Evolutionary conservation across 2,329 filamentous ascomycete species (phyloP), one percentile per base, ranked within the genome.

Genomic region (Ampelomyces quisqualis): DNA sequence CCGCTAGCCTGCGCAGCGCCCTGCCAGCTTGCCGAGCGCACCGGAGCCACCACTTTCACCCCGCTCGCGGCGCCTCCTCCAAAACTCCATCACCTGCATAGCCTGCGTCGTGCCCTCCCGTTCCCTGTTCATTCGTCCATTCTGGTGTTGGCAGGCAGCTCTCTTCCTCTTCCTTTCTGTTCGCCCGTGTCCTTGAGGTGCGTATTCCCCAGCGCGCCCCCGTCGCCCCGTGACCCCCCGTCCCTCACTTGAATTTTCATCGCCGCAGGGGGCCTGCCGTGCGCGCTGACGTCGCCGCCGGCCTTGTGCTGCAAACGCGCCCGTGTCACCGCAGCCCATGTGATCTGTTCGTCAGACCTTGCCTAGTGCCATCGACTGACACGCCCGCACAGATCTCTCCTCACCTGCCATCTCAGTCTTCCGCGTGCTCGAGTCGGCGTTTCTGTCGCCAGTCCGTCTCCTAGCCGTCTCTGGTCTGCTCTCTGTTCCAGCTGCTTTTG

Each of bases 351-450:
- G 36, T 30, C 33, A 43, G 53, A 45, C 32, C 57, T 50, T 46
- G 15, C 37, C 29, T 51, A 53, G 7, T 14, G 8, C 30, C 30
- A 22, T 19, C 10, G 5, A 33, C 34, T 30, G 17, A 60, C 57
- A n/a, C 30, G 40, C 47, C 45, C 40, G 49, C 57, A 17, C 49
- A 66, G 62, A 62, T 62, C 39, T 35, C 38, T 38, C 44, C 30
- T 40, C 27, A 15, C 22, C 44, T 19, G 21, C 37, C 26, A 11
- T 20, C 41, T 31, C 41, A 41, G 35, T 40, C 51, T 47, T 51
- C 49, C 51, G 53, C n/a, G 55, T 52, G 56, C 57, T 56, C 55
- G 43, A 49, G 39, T 56, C 56, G 57, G 64, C 57, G 54, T 64
- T 64, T 26, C 56, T 53, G 51, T 60, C 59, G 56, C 53, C 49